Evolutionary conservation across 768 basidiomycete species (phyloP).

Genomic region (Psilocybe cubensis): DNA sequence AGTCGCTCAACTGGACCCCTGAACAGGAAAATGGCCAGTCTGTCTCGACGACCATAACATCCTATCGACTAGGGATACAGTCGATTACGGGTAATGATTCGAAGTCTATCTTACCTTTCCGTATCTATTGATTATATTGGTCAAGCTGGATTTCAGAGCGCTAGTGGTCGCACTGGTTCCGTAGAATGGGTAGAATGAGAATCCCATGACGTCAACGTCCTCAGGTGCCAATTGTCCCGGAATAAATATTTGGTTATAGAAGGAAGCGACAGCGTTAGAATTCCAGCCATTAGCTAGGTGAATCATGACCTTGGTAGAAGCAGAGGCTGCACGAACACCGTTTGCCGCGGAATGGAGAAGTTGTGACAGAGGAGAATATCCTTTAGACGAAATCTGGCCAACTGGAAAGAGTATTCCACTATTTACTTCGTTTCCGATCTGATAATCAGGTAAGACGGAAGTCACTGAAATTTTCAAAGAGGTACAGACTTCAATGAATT

Average conservation of each 20-base stretch:
- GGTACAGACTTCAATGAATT: constrained; percentile 47
- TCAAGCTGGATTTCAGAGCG: constrained; percentile 53
- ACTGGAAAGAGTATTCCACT: constrained; percentile 67
- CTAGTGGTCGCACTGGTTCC: constrained; percentile 55
- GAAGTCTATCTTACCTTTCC: constrained; percentile 42
- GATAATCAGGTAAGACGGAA: neutral
- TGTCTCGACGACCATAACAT: constrained; percentile 65
- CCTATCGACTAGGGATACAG: constrained; percentile 25
- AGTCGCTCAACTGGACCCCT: constrained; percentile 46
- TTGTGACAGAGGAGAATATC: constrained; percentile 57
- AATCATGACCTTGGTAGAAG: constrained; percentile 52
- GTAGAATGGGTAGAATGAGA: constrained; percentile 72
- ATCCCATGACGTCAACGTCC: constrained; percentile 62
- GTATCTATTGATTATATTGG: constrained; percentile 48
- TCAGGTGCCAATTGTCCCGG: constrained; percentile 49
- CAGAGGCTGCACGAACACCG: constrained; percentile 53
- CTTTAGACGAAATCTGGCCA: constrained; percentile 54
- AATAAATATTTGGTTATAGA: constrained; percentile 56
- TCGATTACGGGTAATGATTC: neutral
- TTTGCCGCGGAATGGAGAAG: constrained; percentile 61
- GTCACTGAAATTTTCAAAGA: neutral
- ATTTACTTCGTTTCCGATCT: constrained; percentile 72
- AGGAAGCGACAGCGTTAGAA: constrained; percentile 43
- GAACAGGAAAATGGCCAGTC: constrained; percentile 63
- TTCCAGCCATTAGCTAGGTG: constrained; percentile 72